Percentiles rank a stretch among this genome's conserved stretches.
These are phyloP conservation scores for Fusarium nanum DNA, from an alignment of 2,329 filamentous ascomycete genomes.

Conservation along the genomic window DNA sequence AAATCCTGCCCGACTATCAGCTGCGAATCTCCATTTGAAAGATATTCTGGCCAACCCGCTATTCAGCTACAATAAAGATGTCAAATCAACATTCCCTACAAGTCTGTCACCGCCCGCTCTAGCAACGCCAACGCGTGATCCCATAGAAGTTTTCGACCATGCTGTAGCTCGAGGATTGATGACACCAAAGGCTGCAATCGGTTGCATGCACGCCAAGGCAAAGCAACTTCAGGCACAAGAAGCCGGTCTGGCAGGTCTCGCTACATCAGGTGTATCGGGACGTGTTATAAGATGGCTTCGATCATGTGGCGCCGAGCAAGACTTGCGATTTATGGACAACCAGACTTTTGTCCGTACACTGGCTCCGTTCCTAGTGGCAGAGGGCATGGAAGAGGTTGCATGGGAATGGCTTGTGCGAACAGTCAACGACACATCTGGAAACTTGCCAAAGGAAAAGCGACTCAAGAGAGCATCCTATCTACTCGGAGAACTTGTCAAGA, in stretches of 20 bases:
- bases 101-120: constrained; percentile 17
- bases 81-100: constrained; percentile 34
- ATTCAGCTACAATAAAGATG: constrained; percentile 56
- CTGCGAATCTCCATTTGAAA: constrained; percentile 61
- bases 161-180: constrained; percentile 68
- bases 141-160: constrained; percentile 67
- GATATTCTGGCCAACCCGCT: constrained; percentile 69
- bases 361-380: constrained; percentile 63
- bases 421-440: constrained; percentile 45
- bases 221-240: constrained; percentile 54
- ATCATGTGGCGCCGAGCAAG: constrained; percentile 60
- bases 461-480: constrained; percentile 49
- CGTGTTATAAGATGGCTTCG: constrained; percentile 66
- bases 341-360: constrained; percentile 55
- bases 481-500: constrained; percentile 57
- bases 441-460: constrained; percentile 38
- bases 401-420: constrained; percentile 66
- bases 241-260: constrained; percentile 47
- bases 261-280: constrained; percentile 58
- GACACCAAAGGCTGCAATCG: constrained; percentile 64
- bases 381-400: constrained; percentile 61
- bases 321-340: constrained; percentile 59
- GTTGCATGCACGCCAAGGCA: constrained; percentile 63
- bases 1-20: constrained; percentile 52
- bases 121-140: constrained; percentile 50